These are phyloP conservation scores for Lignosus rhinocerotis DNA, from an alignment of 1,284 basidiomycete genomes.

Conservation along the genomic window DNA sequence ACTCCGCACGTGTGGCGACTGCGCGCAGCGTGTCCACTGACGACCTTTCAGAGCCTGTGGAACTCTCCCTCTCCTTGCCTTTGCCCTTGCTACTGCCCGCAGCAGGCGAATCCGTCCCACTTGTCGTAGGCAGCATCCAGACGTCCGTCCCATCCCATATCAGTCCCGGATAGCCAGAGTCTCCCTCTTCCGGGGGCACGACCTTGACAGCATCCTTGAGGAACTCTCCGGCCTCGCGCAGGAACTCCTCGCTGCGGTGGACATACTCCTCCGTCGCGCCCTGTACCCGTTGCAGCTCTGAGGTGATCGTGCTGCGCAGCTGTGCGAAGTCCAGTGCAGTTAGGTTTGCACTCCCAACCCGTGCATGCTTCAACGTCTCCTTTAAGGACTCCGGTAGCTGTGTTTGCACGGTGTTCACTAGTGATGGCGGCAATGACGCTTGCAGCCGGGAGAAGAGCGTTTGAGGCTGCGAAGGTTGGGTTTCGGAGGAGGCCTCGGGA, in stretches of 20 bases:
- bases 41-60: slow-evolving; percentile 27
- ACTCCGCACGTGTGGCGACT: slow-evolving; percentile 76
- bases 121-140: slow-evolving; percentile 64
- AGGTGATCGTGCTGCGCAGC: slow-evolving; percentile 61
- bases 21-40: slow-evolving; percentile 49
- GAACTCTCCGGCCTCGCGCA: slow-evolving; percentile 75
- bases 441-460: slow-evolving; percentile 71
- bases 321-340: slow-evolving; percentile 60
- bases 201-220: slow-evolving; percentile 87
- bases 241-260: slow-evolving; percentile 71
- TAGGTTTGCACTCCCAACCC: slow-evolving; percentile 33
- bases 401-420: slow-evolving; percentile 67
- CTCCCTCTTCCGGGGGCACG: slow-evolving; percentile 72
- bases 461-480: slow-evolving; percentile 37
- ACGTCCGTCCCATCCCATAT: slow-evolving; percentile 85
- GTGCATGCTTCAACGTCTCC: slow-evolving; percentile 48
- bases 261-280: slow-evolving; percentile 82
- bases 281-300: slow-evolving; percentile 74
- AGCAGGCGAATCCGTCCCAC: slow-evolving; percentile 21
- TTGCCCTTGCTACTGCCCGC: slow-evolving; percentile 42
- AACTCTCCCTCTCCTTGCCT: slow-evolving; percentile 37
- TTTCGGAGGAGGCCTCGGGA: slow-evolving; percentile 6
- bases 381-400: slow-evolving; percentile 67
- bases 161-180: slow-evolving; percentile 41
- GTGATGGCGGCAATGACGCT: slow-evolving; percentile 67